Conservation (phyloP, 2,329 filamentous ascomycete species). For the Stemphylium lycopersici region DNA sequence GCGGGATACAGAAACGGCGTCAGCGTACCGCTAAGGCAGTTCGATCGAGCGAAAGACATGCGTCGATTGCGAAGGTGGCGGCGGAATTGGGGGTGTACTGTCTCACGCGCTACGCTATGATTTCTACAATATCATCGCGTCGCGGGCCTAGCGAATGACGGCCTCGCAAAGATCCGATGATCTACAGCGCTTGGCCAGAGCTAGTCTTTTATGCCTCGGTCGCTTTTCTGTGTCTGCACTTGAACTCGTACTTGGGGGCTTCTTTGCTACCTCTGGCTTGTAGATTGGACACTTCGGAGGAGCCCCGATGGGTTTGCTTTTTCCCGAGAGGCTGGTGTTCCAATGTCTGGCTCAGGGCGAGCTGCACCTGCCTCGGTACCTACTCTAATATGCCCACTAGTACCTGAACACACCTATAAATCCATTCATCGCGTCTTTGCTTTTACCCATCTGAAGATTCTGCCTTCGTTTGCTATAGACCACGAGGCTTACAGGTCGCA, state of each 20-base stretch:
- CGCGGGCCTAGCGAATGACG: slow-evolving; percentile 12
- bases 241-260: background rate
- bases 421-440: background rate
- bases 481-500: background rate
- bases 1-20: slow-evolving; percentile 56
- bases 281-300: background rate
- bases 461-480: background rate
- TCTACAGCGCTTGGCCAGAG: slow-evolving; percentile 5
- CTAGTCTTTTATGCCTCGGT: background rate
- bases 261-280: background rate
- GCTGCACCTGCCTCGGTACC: background rate
- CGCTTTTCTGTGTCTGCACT: background rate
- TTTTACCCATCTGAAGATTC: background rate
- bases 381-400: background rate
- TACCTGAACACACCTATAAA: background rate
- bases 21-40: slow-evolving; percentile 44
- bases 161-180: slow-evolving; percentile 3
- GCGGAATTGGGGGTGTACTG: background rate
- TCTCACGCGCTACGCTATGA: background rate
- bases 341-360: background rate
- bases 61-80: slow-evolving; percentile 15
- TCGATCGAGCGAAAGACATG: slow-evolving; percentile 41
- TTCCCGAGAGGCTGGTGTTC: background rate
- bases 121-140: slow-evolving; percentile 7
- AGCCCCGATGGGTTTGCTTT: background rate